Conservation (phyloP, 495 filamentous ascomycete genomes). For the Astrothelium subdiscretum region DNA sequence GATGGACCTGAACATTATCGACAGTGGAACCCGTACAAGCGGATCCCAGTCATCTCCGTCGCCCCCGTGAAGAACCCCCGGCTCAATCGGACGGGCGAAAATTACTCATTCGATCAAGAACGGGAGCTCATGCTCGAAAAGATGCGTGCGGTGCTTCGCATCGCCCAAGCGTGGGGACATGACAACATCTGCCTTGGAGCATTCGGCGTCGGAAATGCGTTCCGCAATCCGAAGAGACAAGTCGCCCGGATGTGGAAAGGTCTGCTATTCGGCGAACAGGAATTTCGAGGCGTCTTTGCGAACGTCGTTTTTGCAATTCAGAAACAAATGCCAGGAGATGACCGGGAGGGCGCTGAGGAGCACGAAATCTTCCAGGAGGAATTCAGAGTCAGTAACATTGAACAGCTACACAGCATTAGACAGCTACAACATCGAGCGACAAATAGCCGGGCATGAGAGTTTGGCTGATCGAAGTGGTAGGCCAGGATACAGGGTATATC, state of each 20-base stretch:
- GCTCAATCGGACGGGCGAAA: constrained; percentile 48
- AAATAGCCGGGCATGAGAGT: too few species aligned
- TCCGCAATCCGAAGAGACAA: constrained; percentile 28
- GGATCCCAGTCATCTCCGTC: constrained; percentile 57
- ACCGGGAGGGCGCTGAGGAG: constrained; percentile 25
- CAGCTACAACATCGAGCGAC: neutral
- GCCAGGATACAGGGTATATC: neutral
- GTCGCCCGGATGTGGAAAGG: constrained; percentile 24
- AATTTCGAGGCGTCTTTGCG: constrained; percentile 55
- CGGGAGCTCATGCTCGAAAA: constrained; percentile 19
- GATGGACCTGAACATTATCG: constrained; percentile 39
- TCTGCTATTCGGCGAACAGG: constrained; percentile 49
- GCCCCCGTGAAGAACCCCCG: constrained; percentile 60
- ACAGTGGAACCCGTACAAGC: constrained; percentile 31
- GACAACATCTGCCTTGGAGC: constrained; percentile 29
- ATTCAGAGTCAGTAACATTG: constrained; percentile 30
- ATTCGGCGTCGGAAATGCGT: constrained; percentile 28
- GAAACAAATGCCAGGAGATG: constrained; percentile 14
- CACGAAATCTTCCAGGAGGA: constrained; percentile 30
- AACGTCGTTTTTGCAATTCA: constrained; percentile 64
- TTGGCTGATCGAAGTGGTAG: neutral
- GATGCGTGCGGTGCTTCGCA: constrained; percentile 30
- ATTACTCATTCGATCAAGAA: constrained; percentile 39
- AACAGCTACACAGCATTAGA: neutral
- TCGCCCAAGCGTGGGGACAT: constrained; percentile 15